These are phyloP conservation scores for Starmerella asiatica DNA, from an alignment of 805 yeast species.

Conservation along the genomic window DNA sequence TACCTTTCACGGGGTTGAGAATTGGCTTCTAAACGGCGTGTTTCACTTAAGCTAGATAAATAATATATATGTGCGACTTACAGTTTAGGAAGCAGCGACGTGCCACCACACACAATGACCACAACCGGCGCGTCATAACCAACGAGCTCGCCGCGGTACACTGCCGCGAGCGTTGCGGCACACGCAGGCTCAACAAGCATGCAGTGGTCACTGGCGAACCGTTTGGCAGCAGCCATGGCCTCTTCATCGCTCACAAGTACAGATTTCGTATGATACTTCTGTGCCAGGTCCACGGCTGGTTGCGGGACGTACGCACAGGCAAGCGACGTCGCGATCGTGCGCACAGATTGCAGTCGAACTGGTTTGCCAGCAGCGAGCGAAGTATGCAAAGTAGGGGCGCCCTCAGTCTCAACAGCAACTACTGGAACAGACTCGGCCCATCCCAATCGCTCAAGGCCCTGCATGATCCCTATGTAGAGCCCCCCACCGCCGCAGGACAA, in stretches of 20 bases:
- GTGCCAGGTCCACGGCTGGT: constrained; percentile 36
- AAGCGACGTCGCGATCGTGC: constrained; percentile 48
- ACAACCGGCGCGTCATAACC: constrained; percentile 4
- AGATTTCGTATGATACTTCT: constrained; percentile 32
- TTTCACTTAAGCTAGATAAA: neutral
- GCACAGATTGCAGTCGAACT: constrained; percentile 32
- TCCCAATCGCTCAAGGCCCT: constrained; percentile 54
- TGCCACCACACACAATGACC: constrained; percentile 18
- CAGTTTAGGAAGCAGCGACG: constrained; percentile 8
- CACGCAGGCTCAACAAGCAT: constrained; percentile 57
- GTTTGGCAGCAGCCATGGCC: constrained; percentile 42
- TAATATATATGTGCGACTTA: neutral
- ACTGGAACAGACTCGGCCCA: constrained; percentile 27
- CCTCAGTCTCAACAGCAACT: constrained; percentile 41
- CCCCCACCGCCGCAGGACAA: constrained; percentile 97
- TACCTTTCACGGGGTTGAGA: no score
- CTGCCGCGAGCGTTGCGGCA: constrained; percentile 49
- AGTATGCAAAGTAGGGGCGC: constrained; percentile 29
- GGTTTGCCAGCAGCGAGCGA: constrained; percentile 37
- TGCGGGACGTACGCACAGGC: constrained; percentile 47
- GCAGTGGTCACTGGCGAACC: constrained; percentile 39
- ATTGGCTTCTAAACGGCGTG: no score
- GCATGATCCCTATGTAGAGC: constrained; percentile 70
- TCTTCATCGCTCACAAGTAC: constrained; percentile 40
- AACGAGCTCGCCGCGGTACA: constrained; percentile 19